Evolutionary conservation across 768 basidiomycete species (phyloP).

Genomic region (Tylopilus rubrobrunneus): DNA sequence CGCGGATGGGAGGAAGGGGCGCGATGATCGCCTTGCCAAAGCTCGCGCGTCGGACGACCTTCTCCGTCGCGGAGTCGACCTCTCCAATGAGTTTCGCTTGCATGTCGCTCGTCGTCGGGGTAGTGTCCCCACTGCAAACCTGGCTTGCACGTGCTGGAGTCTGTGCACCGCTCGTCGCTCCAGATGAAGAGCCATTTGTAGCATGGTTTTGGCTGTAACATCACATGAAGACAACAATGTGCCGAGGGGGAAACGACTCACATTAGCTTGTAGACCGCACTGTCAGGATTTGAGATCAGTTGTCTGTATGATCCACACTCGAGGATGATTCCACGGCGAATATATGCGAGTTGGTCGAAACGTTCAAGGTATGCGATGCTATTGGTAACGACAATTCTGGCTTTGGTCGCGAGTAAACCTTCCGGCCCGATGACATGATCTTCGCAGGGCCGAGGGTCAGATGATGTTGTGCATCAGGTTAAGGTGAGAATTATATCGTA

Average conservation of each 20-base stretch:
- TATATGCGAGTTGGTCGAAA: constrained; percentile 71
- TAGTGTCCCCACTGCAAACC: constrained; percentile 15
- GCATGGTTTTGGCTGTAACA: too few relatives aligned
- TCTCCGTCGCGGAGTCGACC: constrained; percentile 44
- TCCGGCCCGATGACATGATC: constrained; percentile 85
- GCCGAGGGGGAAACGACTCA: too few relatives aligned
- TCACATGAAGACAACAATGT: too few relatives aligned
- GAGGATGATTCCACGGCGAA: constrained; percentile 78
- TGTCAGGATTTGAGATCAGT: constrained; percentile 54
- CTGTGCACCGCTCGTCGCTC: too few relatives aligned
- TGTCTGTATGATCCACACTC: constrained; percentile 68
- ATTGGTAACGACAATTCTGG: constrained; percentile 84
- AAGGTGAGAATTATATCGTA: constrained; percentile 20
- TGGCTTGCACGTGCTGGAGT: too few relatives aligned
- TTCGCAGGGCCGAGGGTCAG: constrained; percentile 23
- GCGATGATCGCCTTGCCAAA: constrained; percentile 55
- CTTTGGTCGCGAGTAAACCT: constrained; percentile 79
- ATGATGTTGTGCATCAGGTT: neutral
- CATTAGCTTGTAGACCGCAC: constrained; percentile 71
- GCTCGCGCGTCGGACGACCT: constrained; percentile 53
- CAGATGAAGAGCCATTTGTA: too few relatives aligned
- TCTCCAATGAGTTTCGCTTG: constrained; percentile 23
- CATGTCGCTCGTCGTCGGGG: constrained; percentile 17
- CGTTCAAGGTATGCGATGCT: constrained; percentile 75
- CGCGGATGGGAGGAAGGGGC: constrained; percentile 35